Base-by-base conservation (phyloP, 345 rosid species). In the Camelina neglecta region DNA sequence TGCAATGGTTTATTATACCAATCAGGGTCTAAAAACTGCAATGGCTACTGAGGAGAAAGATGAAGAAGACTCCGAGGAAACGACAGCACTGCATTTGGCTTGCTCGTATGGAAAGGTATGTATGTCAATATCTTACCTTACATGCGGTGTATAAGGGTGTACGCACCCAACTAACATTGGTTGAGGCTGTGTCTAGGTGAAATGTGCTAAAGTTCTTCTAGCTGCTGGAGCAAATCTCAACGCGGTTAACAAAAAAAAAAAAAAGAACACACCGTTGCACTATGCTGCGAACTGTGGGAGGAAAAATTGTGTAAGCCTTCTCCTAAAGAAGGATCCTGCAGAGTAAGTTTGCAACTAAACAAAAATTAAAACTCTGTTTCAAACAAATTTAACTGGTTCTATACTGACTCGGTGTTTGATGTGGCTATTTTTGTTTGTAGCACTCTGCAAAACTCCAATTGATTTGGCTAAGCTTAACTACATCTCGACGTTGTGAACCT, bases 151-250 rank as follows among this genome's bases (percentile, higher is more conserved):
- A 18, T 35, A 36, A 8, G 39, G 2, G 39, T 8, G 39, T 36
- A 7, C 7, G 39, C 2, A 36, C 9, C 39, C 9, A 36, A 36
- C 9, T 36, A 1, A 36, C 23, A 13, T 9, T 65, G 10, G 4
- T 11, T 58, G 73, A 16, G 29, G 38, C n/a, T 69, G 16, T 33
- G 11, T 2, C 9, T 82, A 92, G 96, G 85, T 83, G 71, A 84
- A 85, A 79, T 90, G 93, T 70, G 86, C 91, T 74, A 89, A 81
- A 80, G 64, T 86, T 74, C 91, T 92, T 68, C 80, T 92, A 11
- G 96, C 90, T 70, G 96, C 89, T n/a, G 96, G 97, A 67, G 93
- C 89, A 41, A 41, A 41, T 41, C 15, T 42, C 15, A 13, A 44
- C 13, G 48, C 48, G 1, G 2, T 51, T 20, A 11, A 51, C 29